phyloP scores from a whole-genome alignment of 805 yeast genomes.

The Candida germanica region DNA sequence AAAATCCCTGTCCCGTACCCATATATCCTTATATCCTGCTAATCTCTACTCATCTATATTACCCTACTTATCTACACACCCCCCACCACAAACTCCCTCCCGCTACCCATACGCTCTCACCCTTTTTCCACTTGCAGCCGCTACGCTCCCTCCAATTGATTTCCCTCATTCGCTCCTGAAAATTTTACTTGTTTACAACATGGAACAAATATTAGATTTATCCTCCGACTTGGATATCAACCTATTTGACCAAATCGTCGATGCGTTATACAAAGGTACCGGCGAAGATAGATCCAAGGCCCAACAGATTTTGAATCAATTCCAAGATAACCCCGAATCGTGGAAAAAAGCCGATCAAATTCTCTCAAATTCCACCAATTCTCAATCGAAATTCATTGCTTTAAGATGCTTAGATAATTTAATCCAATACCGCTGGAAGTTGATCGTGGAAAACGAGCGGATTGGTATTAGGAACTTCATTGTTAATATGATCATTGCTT shows the following conservation, averaged over 20 bases:
- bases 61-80: too few relatives aligned
- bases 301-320: constrained; percentile 66
- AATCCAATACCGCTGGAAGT: constrained; percentile 91
- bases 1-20: too few relatives aligned
- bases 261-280: constrained; percentile 75
- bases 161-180: background rate
- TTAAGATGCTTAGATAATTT: constrained; percentile 84
- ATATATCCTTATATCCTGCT: too few relatives aligned
- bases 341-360: constrained; percentile 95
- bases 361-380: constrained; percentile 68
- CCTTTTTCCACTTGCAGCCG: background rate
- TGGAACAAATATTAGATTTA: constrained; percentile 90
- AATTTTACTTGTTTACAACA: constrained; percentile 20
- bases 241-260: constrained; percentile 79
- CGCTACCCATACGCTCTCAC: background rate
- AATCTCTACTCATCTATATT: too few relatives aligned
- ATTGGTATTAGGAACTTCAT: constrained; percentile 91
- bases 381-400: constrained; percentile 92
- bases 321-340: constrained; percentile 92
- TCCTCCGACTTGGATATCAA: constrained; percentile 76
- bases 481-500: constrained; percentile 87
- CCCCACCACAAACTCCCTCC: background rate
- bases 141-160: too few relatives aligned
- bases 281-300: constrained; percentile 70
- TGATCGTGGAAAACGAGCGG: constrained; percentile 83